Conservation (phyloP, 768 basidiomycete genomes). For the Suillus subluteus region DNA sequence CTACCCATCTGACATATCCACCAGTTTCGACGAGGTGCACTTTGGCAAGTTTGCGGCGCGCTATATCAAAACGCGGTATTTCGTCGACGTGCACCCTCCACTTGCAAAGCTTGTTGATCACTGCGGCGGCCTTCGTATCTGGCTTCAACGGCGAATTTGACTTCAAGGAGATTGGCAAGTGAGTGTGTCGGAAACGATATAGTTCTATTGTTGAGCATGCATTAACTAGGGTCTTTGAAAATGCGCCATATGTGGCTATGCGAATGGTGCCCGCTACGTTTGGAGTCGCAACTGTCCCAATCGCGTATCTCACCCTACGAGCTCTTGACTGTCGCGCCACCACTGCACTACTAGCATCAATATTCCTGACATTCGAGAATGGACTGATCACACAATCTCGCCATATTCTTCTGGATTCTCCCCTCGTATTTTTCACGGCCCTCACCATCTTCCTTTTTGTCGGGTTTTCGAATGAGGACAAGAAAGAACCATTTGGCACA, state of each 20-base stretch:
- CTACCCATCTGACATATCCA: background rate
- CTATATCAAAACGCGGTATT: conserved; percentile 92
- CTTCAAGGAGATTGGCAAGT: conserved; percentile 98
- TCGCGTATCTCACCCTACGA: conserved; percentile 93
- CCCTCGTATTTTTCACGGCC: conserved; percentile 97
- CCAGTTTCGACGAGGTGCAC: conserved; percentile 96
- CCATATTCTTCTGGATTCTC: conserved; percentile 96
- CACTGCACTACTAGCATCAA: conserved; percentile 86
- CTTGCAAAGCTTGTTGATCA: conserved; percentile 95
- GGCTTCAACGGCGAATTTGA: conserved; percentile 95
- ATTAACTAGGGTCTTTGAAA: conserved; percentile 67
- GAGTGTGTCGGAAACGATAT: conserved; percentile 31
- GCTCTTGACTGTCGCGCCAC: conserved; percentile 90
- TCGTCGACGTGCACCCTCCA: conserved; percentile 96
- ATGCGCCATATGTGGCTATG: conserved; percentile 96
- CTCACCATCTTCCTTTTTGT: conserved; percentile 86
- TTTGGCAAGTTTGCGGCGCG: conserved; percentile 96
- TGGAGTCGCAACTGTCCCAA: conserved; percentile 86
- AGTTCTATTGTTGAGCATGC: conserved; percentile 5
- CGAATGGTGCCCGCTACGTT: conserved; percentile 91
- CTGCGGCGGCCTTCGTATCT: conserved; percentile 82
- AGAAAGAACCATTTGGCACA: conserved; percentile 77
- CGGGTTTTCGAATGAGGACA: conserved; percentile 91
- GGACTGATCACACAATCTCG: conserved; percentile 94
- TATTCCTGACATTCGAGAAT: conserved; percentile 97